Conservation (phyloP, 805 yeast genomes). For the Wickerhamomyces bisporus region DNA sequence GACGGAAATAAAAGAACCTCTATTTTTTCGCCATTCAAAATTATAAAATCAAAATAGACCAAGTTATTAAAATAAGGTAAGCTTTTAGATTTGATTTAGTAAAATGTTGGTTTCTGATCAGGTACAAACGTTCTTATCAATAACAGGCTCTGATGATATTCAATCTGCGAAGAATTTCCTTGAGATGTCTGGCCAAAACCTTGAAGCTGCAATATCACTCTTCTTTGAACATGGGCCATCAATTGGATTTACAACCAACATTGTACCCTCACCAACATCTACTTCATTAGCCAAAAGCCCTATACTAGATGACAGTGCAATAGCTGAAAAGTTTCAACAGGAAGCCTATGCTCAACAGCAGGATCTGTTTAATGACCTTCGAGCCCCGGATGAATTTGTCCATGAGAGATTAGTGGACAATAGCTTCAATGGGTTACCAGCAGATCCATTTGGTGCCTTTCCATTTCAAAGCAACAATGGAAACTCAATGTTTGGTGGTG, state of each 20-base stretch:
- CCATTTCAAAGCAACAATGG: not conserved
- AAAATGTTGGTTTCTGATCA: constrained; percentile 32
- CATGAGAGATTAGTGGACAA: constrained; percentile 70
- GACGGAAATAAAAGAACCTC: too few relatives aligned
- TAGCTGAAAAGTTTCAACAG: constrained; percentile 58
- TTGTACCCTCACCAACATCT: constrained; percentile 1
- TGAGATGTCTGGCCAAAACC: constrained; percentile 68
- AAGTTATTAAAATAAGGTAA: too few relatives aligned
- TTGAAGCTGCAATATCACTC: constrained; percentile 81
- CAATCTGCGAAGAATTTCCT: constrained; percentile 69
- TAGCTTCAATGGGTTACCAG: constrained; percentile 32
- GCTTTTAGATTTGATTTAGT: too few relatives aligned
- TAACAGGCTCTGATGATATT: constrained; percentile 70
- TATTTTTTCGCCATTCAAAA: too few relatives aligned
- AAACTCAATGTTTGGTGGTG: constrained; percentile 27
- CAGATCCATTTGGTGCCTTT: constrained; percentile 18
- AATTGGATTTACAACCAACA: constrained; percentile 7
- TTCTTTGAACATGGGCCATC: constrained; percentile 64
- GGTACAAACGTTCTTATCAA: constrained; percentile 72
- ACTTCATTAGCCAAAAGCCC: too few relatives aligned
- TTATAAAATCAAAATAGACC: too few relatives aligned
- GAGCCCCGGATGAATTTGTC: constrained; percentile 73
- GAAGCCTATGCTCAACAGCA: constrained; percentile 50
- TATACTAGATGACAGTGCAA: constrained; percentile 47
- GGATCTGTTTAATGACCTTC: constrained; percentile 37